Conservation (phyloP, 176 grass and related monocot species). For the Tillandsia fasciculata region DNA sequence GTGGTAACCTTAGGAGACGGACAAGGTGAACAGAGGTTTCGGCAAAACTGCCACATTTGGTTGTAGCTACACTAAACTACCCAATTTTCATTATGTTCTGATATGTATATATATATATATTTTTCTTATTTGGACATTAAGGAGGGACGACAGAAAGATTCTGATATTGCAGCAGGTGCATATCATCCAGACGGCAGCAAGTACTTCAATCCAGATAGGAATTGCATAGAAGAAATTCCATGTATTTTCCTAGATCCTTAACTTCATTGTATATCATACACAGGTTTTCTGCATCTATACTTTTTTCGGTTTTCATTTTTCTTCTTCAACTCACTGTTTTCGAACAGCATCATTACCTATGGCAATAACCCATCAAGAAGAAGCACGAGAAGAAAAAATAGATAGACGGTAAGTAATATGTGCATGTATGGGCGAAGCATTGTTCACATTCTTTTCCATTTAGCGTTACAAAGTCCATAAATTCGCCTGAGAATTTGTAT, state of each 20-base stretch:
- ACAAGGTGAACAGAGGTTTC: slow-evolving; percentile 9
- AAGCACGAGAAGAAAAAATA: too few species aligned
- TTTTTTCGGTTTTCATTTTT: neutral
- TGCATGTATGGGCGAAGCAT: neutral
- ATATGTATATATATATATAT: too few species aligned
- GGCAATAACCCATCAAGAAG: too few species aligned
- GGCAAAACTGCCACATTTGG: neutral
- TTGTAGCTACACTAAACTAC: neutral
- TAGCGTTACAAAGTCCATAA: neutral
- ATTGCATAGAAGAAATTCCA: slow-evolving; percentile 32
- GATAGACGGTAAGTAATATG: neutral
- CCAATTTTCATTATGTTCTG: neutral
- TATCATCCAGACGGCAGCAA: slow-evolving; percentile 1
- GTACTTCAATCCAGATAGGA: slow-evolving; percentile 32
- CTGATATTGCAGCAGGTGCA: slow-evolving; percentile 20
- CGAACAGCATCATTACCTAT: neutral
- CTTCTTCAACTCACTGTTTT: neutral
- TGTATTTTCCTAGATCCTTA: slow-evolving; percentile 21
- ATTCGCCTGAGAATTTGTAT: neutral
- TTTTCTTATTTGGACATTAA: slow-evolving; percentile 2
- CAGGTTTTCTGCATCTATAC: neutral
- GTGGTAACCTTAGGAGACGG: slow-evolving; percentile 21
- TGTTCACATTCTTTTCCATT: neutral
- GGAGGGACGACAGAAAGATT: neutral
- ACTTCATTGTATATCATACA: neutral